Evolutionary conservation across 306 rosid genomes (phyloP), one percentile per base, ranked within the genome.

Genomic region (Rubus parviflorus): DNA sequence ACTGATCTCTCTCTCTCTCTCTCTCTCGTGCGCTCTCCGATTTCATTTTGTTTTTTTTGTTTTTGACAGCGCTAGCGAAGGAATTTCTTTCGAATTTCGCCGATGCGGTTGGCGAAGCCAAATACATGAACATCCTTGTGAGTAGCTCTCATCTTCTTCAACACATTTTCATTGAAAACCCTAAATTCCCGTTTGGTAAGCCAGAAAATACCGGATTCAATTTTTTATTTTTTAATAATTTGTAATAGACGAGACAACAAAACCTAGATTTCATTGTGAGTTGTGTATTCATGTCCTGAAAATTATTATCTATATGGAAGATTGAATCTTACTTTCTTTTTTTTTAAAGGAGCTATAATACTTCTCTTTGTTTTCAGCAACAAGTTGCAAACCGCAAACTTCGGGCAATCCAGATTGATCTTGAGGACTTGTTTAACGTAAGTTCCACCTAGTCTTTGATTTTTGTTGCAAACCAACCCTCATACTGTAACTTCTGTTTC

Each of bases 11-110:
- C 54, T 68, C 62, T 60, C 71, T 25, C 37, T 61, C 67, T 1
- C 42, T 6, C 30, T 25, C 30, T 25, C 30, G 1, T 1, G 0
- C 30, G 30, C 35, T 61, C 47, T 38, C 45, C 16, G 23, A 52
- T 62, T 76, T 22, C 41, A 57, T 46, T 20, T 64, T 8, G 30
- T 40, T 37, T 11, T 7, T 58, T 5, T 75, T 73, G 0, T 3
- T 23, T 57, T 10, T 68, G 48, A 7, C 95, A 96, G 99, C 42
- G 38, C 81, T 89, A 45, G 91, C 98, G 12, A 93, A 80, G 83
- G 96, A 88, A n/a, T 96, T 96, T 70, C 85, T 96, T 68, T 84
- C 96, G 38, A 87, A 84, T 80, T 96, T 91, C 73, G 93, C 97
- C 22, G 96, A 91, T 22, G 82, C 78, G 65, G 73, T 72, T 56